phyloP scores from a whole-genome alignment of 768 basidiomycete species.

The Rhodotorula toruloides region DNA sequence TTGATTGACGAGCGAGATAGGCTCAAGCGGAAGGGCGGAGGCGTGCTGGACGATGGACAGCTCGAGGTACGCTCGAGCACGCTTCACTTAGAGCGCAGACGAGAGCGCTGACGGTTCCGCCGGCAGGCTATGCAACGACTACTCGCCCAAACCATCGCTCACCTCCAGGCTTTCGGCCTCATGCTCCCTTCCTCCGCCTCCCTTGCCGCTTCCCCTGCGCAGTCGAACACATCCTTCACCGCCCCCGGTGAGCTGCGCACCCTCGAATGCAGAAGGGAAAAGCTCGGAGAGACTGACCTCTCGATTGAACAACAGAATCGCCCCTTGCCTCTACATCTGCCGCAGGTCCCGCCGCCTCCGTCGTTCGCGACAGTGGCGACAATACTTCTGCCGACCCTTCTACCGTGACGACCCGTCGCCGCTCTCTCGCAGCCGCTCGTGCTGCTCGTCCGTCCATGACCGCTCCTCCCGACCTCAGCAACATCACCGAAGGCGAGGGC shows the following conservation, averaged over 20 bases:
- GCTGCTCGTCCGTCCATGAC: background rate
- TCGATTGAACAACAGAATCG: background rate
- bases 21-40: background rate
- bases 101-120: too few species aligned
- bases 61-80: conserved; percentile 23
- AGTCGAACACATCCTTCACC: too few species aligned
- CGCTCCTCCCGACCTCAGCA: conserved; percentile 13
- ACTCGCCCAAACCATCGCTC: conserved; percentile 8
- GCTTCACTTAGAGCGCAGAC: too few species aligned
- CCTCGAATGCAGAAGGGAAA: too few species aligned
- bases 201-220: background rate
- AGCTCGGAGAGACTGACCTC: background rate
- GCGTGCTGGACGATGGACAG: conserved; percentile 14
- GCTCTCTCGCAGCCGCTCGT: conserved; percentile 4
- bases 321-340: background rate
- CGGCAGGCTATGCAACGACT: conserved; percentile 21
- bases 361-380: background rate
- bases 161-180: conserved; percentile 22
- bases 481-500: conserved; percentile 15
- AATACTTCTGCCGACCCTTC: background rate
- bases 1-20: conserved; percentile 9
- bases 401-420: background rate
- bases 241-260: too few species aligned
- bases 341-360: background rate
- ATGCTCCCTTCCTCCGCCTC: background rate